Base-by-base conservation (phyloP, 176 grass and related monocot genomes). In the Oryza australiensis region DNA sequence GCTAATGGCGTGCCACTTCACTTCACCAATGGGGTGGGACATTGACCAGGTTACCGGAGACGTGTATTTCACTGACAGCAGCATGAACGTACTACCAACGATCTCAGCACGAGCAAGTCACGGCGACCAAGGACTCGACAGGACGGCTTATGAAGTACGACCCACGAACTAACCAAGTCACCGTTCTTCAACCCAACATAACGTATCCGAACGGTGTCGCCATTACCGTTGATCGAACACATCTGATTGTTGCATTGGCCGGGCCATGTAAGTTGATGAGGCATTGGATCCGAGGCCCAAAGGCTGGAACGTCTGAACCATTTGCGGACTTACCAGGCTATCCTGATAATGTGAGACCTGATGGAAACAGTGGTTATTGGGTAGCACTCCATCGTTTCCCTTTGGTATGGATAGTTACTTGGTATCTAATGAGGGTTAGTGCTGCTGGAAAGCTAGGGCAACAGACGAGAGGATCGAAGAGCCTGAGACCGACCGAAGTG, bases 311-410 rank as follows among this genome's bases (percentile, higher is more conserved):
- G 0, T 77, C 20, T 0, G 57, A 89, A 23, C 9, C 24, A 0
- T 84, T 89, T 16, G 18, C 33, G 0, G 64, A 92, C 1, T 11
- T 92, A 0, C 80, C 80, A 2, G 84, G 80, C 1, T 89, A 92
- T 70, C 84, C 84, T 0, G 75, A 89, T 10, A 92, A 89, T 8
- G 65, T 84, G 10, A 86, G 81, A 9, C 53, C 65, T 0, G 75
- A 70, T 2, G 11, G 35, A 0, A 81, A 71, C 12, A 80, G 80
- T 4, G 87, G 53, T 0, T 87, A 73, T 2, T 89, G 80, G 90
- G 28, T 92, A 0, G 86, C 68, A 0, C 26, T 89, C 0, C 40
- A 73, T 10, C 75, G 18, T 0, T 68, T 0, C 64, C 43, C 0
- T 68, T 68, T 26, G 43, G 43, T 5, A 22, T 1, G 2, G 10